Conservation (phyloP, 2,329 filamentous ascomycete species). For the Calycina herbarum region DNA sequence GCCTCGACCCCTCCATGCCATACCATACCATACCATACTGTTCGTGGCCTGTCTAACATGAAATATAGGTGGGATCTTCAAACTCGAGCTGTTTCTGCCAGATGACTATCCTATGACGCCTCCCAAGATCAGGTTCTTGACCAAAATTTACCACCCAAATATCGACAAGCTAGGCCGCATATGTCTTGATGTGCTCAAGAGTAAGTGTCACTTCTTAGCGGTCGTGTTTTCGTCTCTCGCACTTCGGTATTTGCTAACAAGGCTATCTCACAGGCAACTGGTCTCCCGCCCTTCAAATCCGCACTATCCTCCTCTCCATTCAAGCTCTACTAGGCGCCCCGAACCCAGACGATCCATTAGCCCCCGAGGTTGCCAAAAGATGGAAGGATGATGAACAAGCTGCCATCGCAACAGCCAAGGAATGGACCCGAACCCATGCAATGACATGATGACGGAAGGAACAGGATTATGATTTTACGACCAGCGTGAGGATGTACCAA, state of each 20-base stretch:
- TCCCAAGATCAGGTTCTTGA: slow-evolving; percentile 96
- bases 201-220: slow-evolving; percentile 49
- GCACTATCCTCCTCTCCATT: slow-evolving; percentile 97
- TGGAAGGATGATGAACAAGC: slow-evolving; percentile 97
- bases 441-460: slow-evolving; percentile 31
- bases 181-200: slow-evolving; percentile 95
- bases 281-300: slow-evolving; percentile 96
- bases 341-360: slow-evolving; percentile 97
- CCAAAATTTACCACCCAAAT: slow-evolving; percentile 99
- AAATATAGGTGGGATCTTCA: slow-evolving; percentile 70
- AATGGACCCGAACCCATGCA: slow-evolving; percentile 69
- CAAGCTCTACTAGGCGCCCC: slow-evolving; percentile 94
- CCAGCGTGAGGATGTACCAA: neutral
- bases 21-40: neutral
- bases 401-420: slow-evolving; percentile 86
- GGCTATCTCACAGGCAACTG: slow-evolving; percentile 73
- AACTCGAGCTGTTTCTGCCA: slow-evolving; percentile 94
- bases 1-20: slow-evolving; percentile 23
- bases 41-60: neutral
- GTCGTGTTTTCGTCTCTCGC: neutral
- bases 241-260: slow-evolving; percentile 21
- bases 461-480: slow-evolving; percentile 14
- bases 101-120: slow-evolving; percentile 99
- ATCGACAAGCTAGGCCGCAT: slow-evolving; percentile 97
- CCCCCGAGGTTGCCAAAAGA: slow-evolving; percentile 93